Conservation (phyloP, 805 yeast genomes). For the Yamadazyma scolyti region DNA sequence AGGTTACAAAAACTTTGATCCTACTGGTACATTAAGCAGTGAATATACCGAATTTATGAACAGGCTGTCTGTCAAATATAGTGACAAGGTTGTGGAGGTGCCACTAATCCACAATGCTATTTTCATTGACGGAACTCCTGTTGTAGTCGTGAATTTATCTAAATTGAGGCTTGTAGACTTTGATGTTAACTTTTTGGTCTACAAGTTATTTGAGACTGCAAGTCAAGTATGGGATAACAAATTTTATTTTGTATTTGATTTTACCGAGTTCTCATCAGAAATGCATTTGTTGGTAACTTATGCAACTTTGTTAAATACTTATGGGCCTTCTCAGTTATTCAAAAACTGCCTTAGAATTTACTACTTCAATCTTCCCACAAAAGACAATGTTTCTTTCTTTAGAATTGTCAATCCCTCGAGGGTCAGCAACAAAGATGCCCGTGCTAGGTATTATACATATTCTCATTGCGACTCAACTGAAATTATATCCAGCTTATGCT, state of each 20-base stretch:
- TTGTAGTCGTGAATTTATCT: conserved; percentile 50
- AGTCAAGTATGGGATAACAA: conserved; percentile 70
- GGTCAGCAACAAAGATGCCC: conserved; percentile 10
- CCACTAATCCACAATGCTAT: conserved; percentile 60
- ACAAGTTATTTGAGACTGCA: conserved; percentile 58
- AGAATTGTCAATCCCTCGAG: conserved; percentile 19
- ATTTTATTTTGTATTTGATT: conserved; percentile 62
- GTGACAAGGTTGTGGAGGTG: conserved; percentile 39
- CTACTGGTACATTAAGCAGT: conserved; percentile 32
- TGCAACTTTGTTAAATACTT: conserved; percentile 31
- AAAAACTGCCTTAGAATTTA: conserved; percentile 52
- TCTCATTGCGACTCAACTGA: conserved; percentile 32
- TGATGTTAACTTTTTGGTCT: conserved; percentile 50
- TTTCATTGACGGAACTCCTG: conserved; percentile 70
- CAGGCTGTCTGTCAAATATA: conserved; percentile 54
- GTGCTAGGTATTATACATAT: conserved; percentile 24
- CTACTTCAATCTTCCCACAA: conserved; percentile 46
- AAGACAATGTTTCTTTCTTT: conserved; percentile 17
- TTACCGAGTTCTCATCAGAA: conserved; percentile 52
- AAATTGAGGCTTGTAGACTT: conserved; percentile 27
- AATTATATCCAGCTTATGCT: conserved; percentile 31
- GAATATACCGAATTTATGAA: conserved; percentile 72
- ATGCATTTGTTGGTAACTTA: conserved; percentile 18
- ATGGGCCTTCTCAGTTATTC: conserved; percentile 51
- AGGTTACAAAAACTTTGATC: conserved; percentile 38